Base-by-base conservation (phyloP, 495 filamentous ascomycete genomes). In the Penicillium pancosmium region DNA sequence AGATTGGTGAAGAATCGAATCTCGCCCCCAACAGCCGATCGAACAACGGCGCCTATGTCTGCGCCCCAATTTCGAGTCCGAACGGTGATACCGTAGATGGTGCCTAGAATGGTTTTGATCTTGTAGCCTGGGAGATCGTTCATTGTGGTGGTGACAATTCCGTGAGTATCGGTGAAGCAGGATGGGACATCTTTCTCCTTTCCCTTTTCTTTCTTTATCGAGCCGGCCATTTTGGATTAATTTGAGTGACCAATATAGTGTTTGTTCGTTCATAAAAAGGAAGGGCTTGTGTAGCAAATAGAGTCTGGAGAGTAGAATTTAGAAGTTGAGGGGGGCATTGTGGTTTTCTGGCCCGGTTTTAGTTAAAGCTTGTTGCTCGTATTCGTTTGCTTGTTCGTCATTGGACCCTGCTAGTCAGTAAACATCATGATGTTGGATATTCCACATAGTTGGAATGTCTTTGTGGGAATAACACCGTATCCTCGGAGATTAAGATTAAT, bases 91-190 rank as follows among this genome's bases (percentile, higher is more conserved):
- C 83, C 83, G 71, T 84, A 86, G 38, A 86, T 74, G 16, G 81
- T 78, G 52, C 83, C 83, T 10, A 86, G 77, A n/a, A 83, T 75
- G n/a, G 70, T 70, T 21, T 78, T 75, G 27, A 85, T 73, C 52
- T 81, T 82, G 72, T 85, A 84, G 18, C 81, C 83, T 0, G 83
- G 84, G 2, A 87, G 60, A 60, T 86, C 74, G 56, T 72, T 73
- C 68, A 70, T 77, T 5, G 71, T 86, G 5, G 80, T 78, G 6
- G 80, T 85, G 57, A 85, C 78, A 41, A 86, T 75, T 43, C 83
- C 82, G 47, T 84, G 74, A 27, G 84, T 85, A 51, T 86, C 83
- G 61, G 78, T 80, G 79, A 84, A 87, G 73, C 82, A 85, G 68
- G 57, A 55, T 57, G 58, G 61, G 41, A 65, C 27, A 6, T 61